Evolutionary conservation across 495 filamentous ascomycete species (phyloP), one percentile per base, ranked within the genome.

Genomic region (Podospora fimiseda): DNA sequence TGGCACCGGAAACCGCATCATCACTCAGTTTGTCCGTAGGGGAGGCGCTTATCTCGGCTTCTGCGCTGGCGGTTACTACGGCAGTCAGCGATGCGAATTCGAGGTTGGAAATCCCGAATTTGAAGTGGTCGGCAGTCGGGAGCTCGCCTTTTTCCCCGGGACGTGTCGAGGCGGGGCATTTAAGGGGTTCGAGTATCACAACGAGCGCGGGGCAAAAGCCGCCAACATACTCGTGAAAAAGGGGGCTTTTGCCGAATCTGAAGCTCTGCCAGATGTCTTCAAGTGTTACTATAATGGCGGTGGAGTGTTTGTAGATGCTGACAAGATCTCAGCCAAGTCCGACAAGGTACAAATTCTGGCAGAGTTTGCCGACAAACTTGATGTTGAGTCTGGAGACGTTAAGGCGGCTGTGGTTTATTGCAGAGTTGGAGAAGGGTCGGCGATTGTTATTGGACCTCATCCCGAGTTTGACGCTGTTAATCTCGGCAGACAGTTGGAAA

Each of bases 1-100:
- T 67, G 93, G 93, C 27, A 73, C 82, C 51, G 93, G 93, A 13
- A 98, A 96, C 65, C 77, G 85, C 36, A 78, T 75, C 49, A 96
- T 98, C 64, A 72, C 74, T 15, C 84, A 90, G 53, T 98, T 85
- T 64, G 88, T 98, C 42, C 85, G 85, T 48, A 71, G 80, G n/a
- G 93, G 93, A 9, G 93, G 93, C 3, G 69, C 74, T 1, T 98
- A 92, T 63, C 75, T 97, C 18, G 94, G 93, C 3, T 83, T 98
- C 55, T 98, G 93, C 62, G 94, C 94, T 36, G 93, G 93, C 9
- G 93, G 88, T 4, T 98, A 97, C 69, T 98, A 96, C 60, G 94
- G 87, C 3, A 81, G 74, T 53, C 70, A 77, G 46, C 73, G 74
- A 48, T 95, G 91, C 60, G 94, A 97, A 61, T 98, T 96, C 51